These are phyloP conservation scores for Fusarium pseudonygamai DNA, from an alignment of 2,329 filamentous ascomycete genomes.

Conservation along the genomic window DNA sequence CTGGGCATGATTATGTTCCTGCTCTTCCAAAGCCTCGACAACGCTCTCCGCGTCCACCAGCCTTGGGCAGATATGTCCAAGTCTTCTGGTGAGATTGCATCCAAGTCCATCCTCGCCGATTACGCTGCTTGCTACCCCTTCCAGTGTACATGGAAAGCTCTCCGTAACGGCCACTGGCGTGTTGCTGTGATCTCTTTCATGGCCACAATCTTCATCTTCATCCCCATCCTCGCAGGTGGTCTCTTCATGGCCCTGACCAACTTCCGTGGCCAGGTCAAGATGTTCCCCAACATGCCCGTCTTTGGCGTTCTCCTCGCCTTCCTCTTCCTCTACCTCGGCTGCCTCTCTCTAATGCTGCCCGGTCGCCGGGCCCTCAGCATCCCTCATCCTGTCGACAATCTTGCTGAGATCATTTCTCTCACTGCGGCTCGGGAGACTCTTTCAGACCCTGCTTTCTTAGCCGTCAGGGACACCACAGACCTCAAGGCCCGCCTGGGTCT, in stretches of 20 bases:
- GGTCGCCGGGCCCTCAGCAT: slow-evolving; percentile 69
- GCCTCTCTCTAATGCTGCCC: slow-evolving; percentile 69
- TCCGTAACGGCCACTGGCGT: slow-evolving; percentile 70
- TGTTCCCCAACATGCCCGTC: slow-evolving; percentile 78
- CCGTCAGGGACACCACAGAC: slow-evolving; percentile 72
- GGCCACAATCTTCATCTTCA: slow-evolving; percentile 65
- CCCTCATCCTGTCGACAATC: slow-evolving; percentile 75
- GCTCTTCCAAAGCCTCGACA: slow-evolving; percentile 72
- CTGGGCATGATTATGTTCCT: slow-evolving; percentile 75
- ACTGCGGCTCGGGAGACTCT: slow-evolving; percentile 77
- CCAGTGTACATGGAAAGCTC: slow-evolving; percentile 65
- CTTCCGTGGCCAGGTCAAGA: slow-evolving; percentile 60
- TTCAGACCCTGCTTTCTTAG: slow-evolving; percentile 76
- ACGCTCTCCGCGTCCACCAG: slow-evolving; percentile 70
- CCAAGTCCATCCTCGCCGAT: slow-evolving; percentile 72
- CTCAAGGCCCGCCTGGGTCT: slow-evolving; percentile 75
- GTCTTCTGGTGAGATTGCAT: slow-evolving; percentile 67
- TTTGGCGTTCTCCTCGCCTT: slow-evolving; percentile 79
- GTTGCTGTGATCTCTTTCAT: slow-evolving; percentile 70
- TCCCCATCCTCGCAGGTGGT: slow-evolving; percentile 75
- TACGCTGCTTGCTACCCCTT: slow-evolving; percentile 75
- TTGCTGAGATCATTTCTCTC: slow-evolving; percentile 82
- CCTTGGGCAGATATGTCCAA: slow-evolving; percentile 73
- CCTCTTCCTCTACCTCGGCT: slow-evolving; percentile 74
- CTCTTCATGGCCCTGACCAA: slow-evolving; percentile 78